phyloP scores from a whole-genome alignment of 2,329 filamentous ascomycete species.

The Rhynchosporium secalis region DNA sequence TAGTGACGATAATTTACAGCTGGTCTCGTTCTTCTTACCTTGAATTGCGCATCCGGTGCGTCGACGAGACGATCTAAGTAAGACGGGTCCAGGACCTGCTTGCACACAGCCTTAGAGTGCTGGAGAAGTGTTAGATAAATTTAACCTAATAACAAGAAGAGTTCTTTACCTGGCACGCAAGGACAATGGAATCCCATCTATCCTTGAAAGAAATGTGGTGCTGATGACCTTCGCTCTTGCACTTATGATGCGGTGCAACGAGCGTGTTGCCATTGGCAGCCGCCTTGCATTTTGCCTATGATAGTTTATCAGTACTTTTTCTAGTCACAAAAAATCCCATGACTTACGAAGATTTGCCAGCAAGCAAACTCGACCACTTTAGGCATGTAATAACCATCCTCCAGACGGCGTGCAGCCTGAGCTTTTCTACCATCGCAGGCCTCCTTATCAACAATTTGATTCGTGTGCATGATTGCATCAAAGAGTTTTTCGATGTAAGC shows the following conservation, averaged over 20 bases:
- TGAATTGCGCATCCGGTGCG: constrained; percentile 27
- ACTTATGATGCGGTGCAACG: constrained; percentile 20
- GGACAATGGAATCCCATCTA: constrained; percentile 23
- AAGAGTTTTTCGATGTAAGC: constrained; percentile 21
- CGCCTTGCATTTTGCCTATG: constrained; percentile 17
- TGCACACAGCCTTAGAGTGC: constrained; percentile 33
- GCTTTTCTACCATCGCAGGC: constrained; percentile 19
- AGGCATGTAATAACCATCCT: constrained; percentile 16
- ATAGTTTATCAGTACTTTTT: not conserved
- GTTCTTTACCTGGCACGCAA: constrained; percentile 22
- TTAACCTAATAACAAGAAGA: not conserved
- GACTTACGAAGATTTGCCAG: constrained; percentile 32
- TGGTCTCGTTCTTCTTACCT: constrained; percentile 25
- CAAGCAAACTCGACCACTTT: constrained; percentile 22
- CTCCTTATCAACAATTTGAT: constrained; percentile 28
- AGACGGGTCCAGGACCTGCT: constrained; percentile 32
- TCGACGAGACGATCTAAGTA: constrained; percentile 32
- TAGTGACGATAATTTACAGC: not conserved
- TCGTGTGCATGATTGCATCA: constrained; percentile 25
- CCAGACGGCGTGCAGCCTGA: constrained; percentile 26
- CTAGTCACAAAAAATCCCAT: not conserved
- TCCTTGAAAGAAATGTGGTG: constrained; percentile 16
- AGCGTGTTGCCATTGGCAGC: constrained; percentile 19
- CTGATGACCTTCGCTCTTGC: constrained; percentile 17
- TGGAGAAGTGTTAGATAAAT: constrained; percentile 17